Evolutionary conservation across 345 rosid species (phyloP), one percentile per base, ranked within the genome.

Genomic region (Boechera divaricarpa): DNA sequence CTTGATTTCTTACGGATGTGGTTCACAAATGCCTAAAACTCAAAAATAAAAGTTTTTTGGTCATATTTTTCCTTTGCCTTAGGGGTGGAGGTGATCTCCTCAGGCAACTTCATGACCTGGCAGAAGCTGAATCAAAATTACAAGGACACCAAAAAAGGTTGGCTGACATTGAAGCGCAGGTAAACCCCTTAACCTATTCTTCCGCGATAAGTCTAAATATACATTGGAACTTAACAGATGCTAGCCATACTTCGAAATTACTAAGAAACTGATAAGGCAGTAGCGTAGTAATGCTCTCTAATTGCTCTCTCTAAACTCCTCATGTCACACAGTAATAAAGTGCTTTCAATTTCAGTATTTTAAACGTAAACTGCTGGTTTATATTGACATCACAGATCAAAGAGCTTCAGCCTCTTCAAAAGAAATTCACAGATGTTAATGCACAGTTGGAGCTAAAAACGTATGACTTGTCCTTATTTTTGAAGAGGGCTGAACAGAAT

Each of bases 71-170:
- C 39, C n/a, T 45, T 69, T 48, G 63, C 51, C 75, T 47, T 86
- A 92, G 98, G 85, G 96, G 94, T 67, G 97, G 96, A 57, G 96
- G 97, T 80, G 90, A 89, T 81, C 81, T 92, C 64, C 85, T 95
- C 72, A 83, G 94, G 85, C 90, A 85, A 83, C 93, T 95, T 77
- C 98, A 93, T 84, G 83, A 85, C 56, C 82, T 92, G 82, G 90
- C 89, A 57, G 91, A 89, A 80, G 89, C 94, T 48, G 99, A 91
- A 84, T 82, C 85, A 79, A 78, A 87, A 63, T 90, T 95, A 71
- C 67, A 77, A 78, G 67, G 69, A 52, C 98, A 91, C 81, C 88
- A 91, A 61, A 88, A 83, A 77, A 83, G 71, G 74, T 83, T 92
- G 67, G 87, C 91, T 59, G 94, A 88, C 57, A 85, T 92, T 61